phyloP scores from a whole-genome alignment of 441 rosid species.

The Eutrema salsugineum region DNA sequence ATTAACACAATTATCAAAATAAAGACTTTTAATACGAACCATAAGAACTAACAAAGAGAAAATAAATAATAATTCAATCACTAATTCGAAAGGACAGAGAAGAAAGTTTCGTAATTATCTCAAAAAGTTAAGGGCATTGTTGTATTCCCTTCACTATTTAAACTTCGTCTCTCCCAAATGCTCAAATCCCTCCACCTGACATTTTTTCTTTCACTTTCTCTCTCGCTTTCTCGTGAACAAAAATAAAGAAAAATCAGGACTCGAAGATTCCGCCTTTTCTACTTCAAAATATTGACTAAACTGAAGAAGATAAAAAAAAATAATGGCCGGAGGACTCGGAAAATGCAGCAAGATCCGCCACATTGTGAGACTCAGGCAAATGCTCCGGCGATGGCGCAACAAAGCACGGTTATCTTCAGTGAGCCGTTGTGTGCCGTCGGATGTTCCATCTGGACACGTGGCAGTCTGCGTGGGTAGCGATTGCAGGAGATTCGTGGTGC shows the following conservation, averaged over 20 bases:
- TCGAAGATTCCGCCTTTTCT: not conserved
- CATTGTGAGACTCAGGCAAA: conserved; percentile 82
- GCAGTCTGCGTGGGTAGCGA: conserved; percentile 73
- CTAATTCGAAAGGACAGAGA: not conserved
- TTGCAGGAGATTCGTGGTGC: conserved; percentile 76
- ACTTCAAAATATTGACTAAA: not conserved
- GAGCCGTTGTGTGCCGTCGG: conserved; percentile 56
- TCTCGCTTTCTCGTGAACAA: conserved; percentile 1
- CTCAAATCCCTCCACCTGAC: conserved; percentile 36
- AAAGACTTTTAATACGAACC: conserved; percentile 18
- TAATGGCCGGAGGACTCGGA: conserved; percentile 54
- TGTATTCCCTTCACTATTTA: conserved; percentile 32
- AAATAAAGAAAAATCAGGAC: not conserved
- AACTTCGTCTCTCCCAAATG: conserved; percentile 12
- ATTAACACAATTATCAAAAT: conserved; percentile 11
- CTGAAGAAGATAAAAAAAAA: not conserved
- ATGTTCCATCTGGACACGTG: conserved; percentile 92
- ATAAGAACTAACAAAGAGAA: not conserved
- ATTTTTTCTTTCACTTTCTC: no score
- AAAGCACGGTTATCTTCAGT: conserved; percentile 70
- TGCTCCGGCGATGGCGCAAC: conserved; percentile 83
- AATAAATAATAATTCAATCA: not conserved
- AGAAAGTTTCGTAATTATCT: conserved; percentile 40
- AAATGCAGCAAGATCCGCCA: conserved; percentile 91
- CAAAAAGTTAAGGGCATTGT: conserved; percentile 30